phyloP scores from a whole-genome alignment of 768 basidiomycete species.

The Boletus eberwhitei region DNA sequence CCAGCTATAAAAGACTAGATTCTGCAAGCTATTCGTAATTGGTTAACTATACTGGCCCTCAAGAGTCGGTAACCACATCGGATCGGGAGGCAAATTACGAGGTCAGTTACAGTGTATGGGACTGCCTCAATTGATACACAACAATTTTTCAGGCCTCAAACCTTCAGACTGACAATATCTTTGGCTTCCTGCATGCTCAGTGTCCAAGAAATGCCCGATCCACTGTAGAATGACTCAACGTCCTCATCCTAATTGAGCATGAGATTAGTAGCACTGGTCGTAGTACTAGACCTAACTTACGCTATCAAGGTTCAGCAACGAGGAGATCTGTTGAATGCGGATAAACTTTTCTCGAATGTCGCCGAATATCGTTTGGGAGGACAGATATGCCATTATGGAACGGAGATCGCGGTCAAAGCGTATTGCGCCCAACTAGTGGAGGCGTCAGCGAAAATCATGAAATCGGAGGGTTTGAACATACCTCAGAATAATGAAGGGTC shows the following conservation, averaged over 20 bases:
- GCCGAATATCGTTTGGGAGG: conserved; percentile 85
- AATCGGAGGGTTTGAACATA: conserved; percentile 28
- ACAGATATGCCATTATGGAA: conserved; percentile 76
- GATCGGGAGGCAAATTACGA: background rate
- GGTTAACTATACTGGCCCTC: background rate
- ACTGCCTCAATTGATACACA: background rate
- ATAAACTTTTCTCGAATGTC: conserved; percentile 91
- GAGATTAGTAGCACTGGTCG: conserved; percentile 3
- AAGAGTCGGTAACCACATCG: no score
- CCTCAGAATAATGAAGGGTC: conserved; percentile 85
- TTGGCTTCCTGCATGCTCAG: conserved; percentile 75
- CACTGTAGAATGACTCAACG: conserved; percentile 90
- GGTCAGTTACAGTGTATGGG: background rate
- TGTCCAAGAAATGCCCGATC: conserved; percentile 90
- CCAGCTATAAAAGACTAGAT: background rate
- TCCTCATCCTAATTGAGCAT: conserved; percentile 72
- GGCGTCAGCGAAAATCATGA: background rate
- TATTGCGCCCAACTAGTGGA: conserved; percentile 81
- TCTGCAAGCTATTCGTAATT: background rate
- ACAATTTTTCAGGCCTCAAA: conserved; percentile 16
- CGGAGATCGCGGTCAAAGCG: conserved; percentile 92
- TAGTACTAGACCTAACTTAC: conserved; percentile 35
- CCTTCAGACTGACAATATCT: conserved; percentile 58
- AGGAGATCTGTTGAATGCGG: conserved; percentile 90
- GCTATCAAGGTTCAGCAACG: conserved; percentile 81